Base-by-base conservation (phyloP, 306 rosid species). In the Betula pendula region DNA sequence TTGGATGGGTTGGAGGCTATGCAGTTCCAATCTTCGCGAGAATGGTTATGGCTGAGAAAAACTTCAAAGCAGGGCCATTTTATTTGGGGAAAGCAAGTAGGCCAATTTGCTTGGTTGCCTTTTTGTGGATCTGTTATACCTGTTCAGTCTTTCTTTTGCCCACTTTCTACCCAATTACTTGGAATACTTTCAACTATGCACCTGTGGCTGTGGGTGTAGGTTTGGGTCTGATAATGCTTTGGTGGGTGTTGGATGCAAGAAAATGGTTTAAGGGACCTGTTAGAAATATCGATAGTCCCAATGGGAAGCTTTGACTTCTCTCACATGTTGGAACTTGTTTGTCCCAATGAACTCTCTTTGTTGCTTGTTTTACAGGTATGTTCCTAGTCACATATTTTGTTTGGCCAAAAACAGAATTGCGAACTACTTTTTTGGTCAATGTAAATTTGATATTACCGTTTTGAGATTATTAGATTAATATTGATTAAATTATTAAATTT, bases 181-280 rank as follows among this genome's bases (percentile, higher is more conserved):
- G 93, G 98, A 72, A 82, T 66, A 91, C 95, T 45, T 93, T 88
- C 85, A 91, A 91, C 47, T 93, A 89, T 80, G 96, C 98, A 75
- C 98, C 98, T 20, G 90, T 88, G 73, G 98, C 96, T 50, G 63
- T 91, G 49, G 86, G 86, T 44, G 79, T 86, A 13, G 87, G 75
- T 65, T 83, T 93, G 84, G 93, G 90, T 71, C 70, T 88, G 44
- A 81, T 93, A 51, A 77, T 93, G 98, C 79, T 91, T 60, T 93
- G 96, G 98, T 91, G 98, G 98, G 50, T 88, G 19, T 45, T 93
- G 76, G 96, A 91, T 80, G 98, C 98, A 62, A 93, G 98, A 75
- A 85, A 89, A 71, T 93, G 98, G 98, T 93, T 91, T 79, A 91
- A 77, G 73, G 96, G 98, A 24, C 98, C 96, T 65, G 96, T 91